Evolutionary conservation across 1,284 basidiomycete genomes (phyloP), one percentile per base, ranked within the genome.

Genomic region (Mrakiaceae sp.): DNA sequence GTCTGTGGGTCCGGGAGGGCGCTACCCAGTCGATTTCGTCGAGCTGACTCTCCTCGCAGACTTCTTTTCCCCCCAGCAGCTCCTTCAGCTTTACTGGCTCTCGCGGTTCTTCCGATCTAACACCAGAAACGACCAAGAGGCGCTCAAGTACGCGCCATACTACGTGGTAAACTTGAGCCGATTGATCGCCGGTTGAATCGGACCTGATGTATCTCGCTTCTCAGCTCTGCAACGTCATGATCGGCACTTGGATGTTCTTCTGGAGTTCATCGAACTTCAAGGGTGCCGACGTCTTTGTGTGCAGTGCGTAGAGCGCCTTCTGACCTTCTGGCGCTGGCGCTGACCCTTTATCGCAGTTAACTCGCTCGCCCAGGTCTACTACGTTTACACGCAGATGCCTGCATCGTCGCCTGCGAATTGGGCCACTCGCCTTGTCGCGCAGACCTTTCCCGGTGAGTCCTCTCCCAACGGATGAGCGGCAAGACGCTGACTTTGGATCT

Each of bases 61-160:
- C 6, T 74, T 72, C 68, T 74, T 74, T 63, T 64, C 63, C 11
- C 71, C 72, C 52, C 73, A 74, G 58, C 73, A 73, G 67, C 67
- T 74, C 59, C 55, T 73, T 14, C 72, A 74, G 61, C 64, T 73
- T 12, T 62, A 72, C 60, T 74, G 72, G 72, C 56, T 74, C 9
- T 51, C 71, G 54, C 70, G 72, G 64, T 67, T 74, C 27, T 74
- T 61, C 54, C 63, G 71, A 60, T 53, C 67, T 0, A 63, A 69
- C 39, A 65, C 62, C n/a, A 62, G 73, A 61, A 70, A 72, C 44
- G 71, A 72, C 58, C 52, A 55, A 40, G 63, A 64, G 9, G 67
- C 69, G 10, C 46, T 72, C 3, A 63, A 66, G 6, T 72, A 72
- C 56, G 70, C 67, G 10, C 71, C 70, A 4, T 73, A 68, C 69